Conservation (phyloP, 164 flowering plant genomes). For the Paratinospora sagittata region DNA sequence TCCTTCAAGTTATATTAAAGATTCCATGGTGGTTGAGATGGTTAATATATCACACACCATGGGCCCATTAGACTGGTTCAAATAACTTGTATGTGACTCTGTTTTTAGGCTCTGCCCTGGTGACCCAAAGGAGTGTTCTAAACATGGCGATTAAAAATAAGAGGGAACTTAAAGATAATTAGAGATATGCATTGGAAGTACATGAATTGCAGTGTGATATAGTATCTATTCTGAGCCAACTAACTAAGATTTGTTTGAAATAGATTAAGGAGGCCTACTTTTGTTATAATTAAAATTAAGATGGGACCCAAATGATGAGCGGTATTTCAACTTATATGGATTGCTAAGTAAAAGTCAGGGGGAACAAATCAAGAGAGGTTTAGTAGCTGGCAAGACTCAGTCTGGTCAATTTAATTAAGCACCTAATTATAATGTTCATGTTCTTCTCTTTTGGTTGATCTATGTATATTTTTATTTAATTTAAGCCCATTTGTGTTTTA, state of each 20-base stretch:
- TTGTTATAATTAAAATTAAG: not conserved
- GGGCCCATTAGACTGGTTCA: not conserved
- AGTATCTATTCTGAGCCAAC: not conserved
- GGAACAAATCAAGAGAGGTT: not conserved
- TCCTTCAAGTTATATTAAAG: not conserved
- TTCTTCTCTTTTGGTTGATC: slow-evolving; percentile 9
- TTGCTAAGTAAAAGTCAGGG: not conserved
- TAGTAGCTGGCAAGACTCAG: slow-evolving; percentile 11
- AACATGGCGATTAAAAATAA: not conserved
- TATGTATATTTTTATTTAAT: slow-evolving; percentile 14
- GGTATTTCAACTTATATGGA: not conserved
- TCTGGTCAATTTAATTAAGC: not conserved
- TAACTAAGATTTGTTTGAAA: not conserved
- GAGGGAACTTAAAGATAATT: not conserved
- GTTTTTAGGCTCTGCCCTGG: no score
- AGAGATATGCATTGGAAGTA: not conserved
- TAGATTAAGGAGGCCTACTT: not conserved
- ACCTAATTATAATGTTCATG: not conserved
- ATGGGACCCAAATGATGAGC: slow-evolving; percentile 1
- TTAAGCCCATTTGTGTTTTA: slow-evolving; percentile 19
- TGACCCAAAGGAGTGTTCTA: no score
- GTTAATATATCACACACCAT: not conserved
- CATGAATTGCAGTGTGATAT: not conserved
- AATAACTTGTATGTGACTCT: not conserved
- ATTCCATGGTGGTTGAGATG: slow-evolving; percentile 1